These are phyloP conservation scores for Neonectria coccinea DNA, from an alignment of 2,329 filamentous ascomycete genomes.

Conservation along the genomic window DNA sequence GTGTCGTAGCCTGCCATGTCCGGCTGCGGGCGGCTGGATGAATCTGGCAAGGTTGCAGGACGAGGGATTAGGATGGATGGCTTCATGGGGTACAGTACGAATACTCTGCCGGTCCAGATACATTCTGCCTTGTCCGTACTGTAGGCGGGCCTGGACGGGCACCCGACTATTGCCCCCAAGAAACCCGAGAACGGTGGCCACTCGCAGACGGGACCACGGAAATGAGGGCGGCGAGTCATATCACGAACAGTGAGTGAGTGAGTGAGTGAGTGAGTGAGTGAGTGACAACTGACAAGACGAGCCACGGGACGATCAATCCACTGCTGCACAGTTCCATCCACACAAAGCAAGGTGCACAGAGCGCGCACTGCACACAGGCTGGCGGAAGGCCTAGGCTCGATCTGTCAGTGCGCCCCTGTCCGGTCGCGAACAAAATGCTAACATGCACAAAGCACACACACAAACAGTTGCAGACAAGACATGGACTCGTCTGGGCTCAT, in stretches of 20 bases:
- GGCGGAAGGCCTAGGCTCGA: background rate
- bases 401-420: slow-evolving; percentile 14
- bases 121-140: background rate
- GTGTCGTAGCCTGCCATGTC: slow-evolving; percentile 1
- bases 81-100: slow-evolving; percentile 11
- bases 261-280: background rate
- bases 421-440: slow-evolving; percentile 17
- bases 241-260: background rate
- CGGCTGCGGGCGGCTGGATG: slow-evolving; percentile 16
- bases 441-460: slow-evolving; percentile 15
- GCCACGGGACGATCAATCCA: no score
- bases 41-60: slow-evolving; percentile 11
- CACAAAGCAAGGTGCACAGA: background rate
- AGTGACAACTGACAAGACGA: background rate
- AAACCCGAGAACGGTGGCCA: slow-evolving; percentile 7
- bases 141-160: background rate
- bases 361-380: background rate
- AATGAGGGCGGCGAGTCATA: slow-evolving; percentile 29
- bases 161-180: background rate
- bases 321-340: no score
- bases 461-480: slow-evolving; percentile 5
- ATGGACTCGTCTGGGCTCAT: background rate
- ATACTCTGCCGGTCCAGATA: background rate
- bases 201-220: slow-evolving; percentile 21
- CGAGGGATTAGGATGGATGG: background rate